Base-by-base conservation (phyloP, 2,329 filamentous ascomycete species). In the Malbranchea cinnamomea region DNA sequence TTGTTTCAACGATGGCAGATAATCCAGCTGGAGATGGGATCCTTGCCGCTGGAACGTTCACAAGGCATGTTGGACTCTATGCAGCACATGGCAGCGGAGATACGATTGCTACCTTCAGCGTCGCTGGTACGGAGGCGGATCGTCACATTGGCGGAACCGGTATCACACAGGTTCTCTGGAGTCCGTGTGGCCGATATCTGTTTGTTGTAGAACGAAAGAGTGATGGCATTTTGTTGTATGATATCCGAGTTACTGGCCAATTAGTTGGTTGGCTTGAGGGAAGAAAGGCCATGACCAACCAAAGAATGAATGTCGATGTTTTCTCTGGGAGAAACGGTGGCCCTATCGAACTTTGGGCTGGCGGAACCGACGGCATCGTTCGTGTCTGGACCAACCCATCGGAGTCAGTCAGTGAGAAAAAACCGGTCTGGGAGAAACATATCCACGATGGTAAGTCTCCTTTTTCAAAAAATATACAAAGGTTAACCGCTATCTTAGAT, bases 161-260 rank as follows among this genome's bases (percentile, higher is more conserved):
- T 4, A 51, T 76, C 12, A 68, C 65, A 2, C 59, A 65, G 28
- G 46, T 75, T 9, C 47, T 59, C 10, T 76, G 69, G 70, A 71
- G 63, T 30, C 60, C 63, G 0, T 67, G 65, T 46, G 68, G 66
- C 1, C 57, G 53, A 24, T 76, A 75, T 43, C 46, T 77, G 4
- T 67, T 69, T 38, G 59, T 72, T 11, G 64, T 60, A 0, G 71
- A 75, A 43, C 57, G 71, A 12, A 59, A 60, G 34, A 68, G 67
- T 31, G 60, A 71, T 38, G 62, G 58, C 1, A 50, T 74, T 1
- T 49, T 68, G 25, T 53, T 75, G 7, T 75, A 69, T 43, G 72
- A 77, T 42, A 61, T 73, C 15, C 59, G 72, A 10, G 60, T 63
- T n/a, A 62, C 61, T 1, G 57, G 60, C 0, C 55, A 62, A 31